These are phyloP conservation scores for Mycoemilia scoparia DNA, from an alignment of 192 early-diverging fungal genomes.

Conservation along the genomic window DNA sequence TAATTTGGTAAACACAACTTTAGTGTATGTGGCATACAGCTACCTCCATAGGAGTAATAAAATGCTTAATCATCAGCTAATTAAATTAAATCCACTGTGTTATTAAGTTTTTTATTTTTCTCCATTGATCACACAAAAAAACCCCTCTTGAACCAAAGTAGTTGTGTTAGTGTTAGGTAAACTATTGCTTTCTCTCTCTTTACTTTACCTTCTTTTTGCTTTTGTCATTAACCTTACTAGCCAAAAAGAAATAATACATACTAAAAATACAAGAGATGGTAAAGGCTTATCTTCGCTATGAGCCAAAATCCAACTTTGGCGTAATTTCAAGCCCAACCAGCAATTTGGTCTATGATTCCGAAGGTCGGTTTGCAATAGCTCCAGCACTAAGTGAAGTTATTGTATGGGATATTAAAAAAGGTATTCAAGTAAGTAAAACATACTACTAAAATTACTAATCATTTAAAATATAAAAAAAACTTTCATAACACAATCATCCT, in stretches of 20 bases:
- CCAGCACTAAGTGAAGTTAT: constrained; percentile 67
- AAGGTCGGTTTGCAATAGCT: constrained; percentile 54
- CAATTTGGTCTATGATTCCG: constrained; percentile 51
- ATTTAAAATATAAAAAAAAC: background rate
- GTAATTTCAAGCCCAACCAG: constrained; percentile 50
- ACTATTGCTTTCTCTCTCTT: background rate
- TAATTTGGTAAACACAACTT: no score
- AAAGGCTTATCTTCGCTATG: constrained; percentile 64
- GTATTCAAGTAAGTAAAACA: no score
- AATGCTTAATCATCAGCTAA: no score
- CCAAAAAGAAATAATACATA: background rate
- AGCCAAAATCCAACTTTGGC: constrained; percentile 60
- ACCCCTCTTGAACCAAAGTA: background rate
- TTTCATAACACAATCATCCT: constrained; percentile 1
- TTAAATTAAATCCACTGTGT: constrained; percentile 2
- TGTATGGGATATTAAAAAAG: constrained; percentile 78
- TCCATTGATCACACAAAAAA: background rate
- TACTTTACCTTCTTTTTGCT: constrained; percentile 1
- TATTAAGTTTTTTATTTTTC: constrained; percentile 4
- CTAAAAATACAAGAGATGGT: constrained; percentile 10
- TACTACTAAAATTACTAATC: constrained; percentile 13
- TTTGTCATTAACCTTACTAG: background rate
- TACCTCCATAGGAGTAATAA: no score
- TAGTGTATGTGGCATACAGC: no score
- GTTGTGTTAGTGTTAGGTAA: background rate